Percentiles rank a stretch among this genome's conserved stretches.
phyloP scores from a whole-genome alignment of 345 rosid genomes.

The Euphorbia lathyris region DNA sequence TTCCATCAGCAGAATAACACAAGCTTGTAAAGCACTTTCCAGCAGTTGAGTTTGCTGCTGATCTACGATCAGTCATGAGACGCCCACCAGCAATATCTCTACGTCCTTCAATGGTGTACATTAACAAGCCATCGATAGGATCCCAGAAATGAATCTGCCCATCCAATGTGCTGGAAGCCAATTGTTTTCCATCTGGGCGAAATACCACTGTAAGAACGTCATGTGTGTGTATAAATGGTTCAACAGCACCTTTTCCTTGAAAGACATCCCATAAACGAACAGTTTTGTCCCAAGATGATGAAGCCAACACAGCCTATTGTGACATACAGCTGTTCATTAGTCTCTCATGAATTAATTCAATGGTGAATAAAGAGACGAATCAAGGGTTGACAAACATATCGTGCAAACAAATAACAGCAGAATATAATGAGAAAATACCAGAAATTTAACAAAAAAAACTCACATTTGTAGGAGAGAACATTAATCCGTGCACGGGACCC shows the following conservation, averaged over 20 bases:
- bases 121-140: slow-evolving; percentile 74
- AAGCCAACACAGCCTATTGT: slow-evolving; percentile 65
- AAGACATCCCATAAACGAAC: slow-evolving; percentile 94
- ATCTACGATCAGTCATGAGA: slow-evolving; percentile 78
- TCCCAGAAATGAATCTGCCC: slow-evolving; percentile 98
- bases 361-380: not conserved
- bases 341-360: slow-evolving; percentile 14
- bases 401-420: not conserved
- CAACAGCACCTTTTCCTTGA: slow-evolving; percentile 86
- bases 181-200: slow-evolving; percentile 94
- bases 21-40: slow-evolving; percentile 91
- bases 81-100: slow-evolving; percentile 98
- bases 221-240: slow-evolving; percentile 81
- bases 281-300: slow-evolving; percentile 97
- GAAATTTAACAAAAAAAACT: slow-evolving; percentile 27
- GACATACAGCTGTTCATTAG: not conserved
- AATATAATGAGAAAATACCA: not conserved
- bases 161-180: slow-evolving; percentile 90
- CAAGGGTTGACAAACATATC: not conserved
- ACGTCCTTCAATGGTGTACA: slow-evolving; percentile 95
- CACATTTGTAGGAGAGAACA: slow-evolving; percentile 84
- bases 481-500: slow-evolving; percentile 95
- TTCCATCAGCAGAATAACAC: slow-evolving; percentile 96
- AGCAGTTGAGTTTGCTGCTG: slow-evolving; percentile 92
- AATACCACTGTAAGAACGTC: slow-evolving; percentile 83